Conservation (phyloP, 2,329 filamentous ascomycete genomes). For the Teratosphaeria nubilosa region DNA sequence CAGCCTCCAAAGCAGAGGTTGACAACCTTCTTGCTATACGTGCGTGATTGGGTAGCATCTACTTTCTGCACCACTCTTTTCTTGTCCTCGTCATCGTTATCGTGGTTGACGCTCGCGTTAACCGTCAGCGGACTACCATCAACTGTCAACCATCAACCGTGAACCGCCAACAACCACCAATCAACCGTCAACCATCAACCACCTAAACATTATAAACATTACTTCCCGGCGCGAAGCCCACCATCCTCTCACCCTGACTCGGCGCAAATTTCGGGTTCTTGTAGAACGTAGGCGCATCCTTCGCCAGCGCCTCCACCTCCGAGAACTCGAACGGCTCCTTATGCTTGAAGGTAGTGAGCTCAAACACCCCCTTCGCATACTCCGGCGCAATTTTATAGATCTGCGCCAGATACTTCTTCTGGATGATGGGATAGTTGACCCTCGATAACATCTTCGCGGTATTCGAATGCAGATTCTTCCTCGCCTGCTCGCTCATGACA, state of each 20-base stretch:
- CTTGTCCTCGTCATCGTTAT: no score
- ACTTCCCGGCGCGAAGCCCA: constrained; percentile 28
- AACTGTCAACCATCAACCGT: no score
- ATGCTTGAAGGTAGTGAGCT: constrained; percentile 30
- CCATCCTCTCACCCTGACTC: constrained; percentile 28
- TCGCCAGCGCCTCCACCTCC: constrained; percentile 36
- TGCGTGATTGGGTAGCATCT: not conserved
- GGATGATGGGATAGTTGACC: constrained; percentile 21
- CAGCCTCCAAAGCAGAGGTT: not conserved
- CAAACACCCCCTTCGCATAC: constrained; percentile 39
- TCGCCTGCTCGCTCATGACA: constrained; percentile 38
- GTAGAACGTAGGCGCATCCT: constrained; percentile 36
- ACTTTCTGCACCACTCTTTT: no score
- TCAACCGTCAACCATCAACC: not conserved
- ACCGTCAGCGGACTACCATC: no score
- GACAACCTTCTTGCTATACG: not conserved
- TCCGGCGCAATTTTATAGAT: constrained; percentile 39
- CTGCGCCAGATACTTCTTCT: constrained; percentile 44
- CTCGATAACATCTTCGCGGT: constrained; percentile 30
- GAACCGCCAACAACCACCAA: not conserved
- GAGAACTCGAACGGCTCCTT: constrained; percentile 34
- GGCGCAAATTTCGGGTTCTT: constrained; percentile 39
- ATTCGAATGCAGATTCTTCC: constrained; percentile 39
- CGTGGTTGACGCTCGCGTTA: no score
- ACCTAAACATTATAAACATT: constrained; percentile 23